Base-by-base conservation (phyloP, 768 basidiomycete species). In the Tylopilus rubrobrunneus region DNA sequence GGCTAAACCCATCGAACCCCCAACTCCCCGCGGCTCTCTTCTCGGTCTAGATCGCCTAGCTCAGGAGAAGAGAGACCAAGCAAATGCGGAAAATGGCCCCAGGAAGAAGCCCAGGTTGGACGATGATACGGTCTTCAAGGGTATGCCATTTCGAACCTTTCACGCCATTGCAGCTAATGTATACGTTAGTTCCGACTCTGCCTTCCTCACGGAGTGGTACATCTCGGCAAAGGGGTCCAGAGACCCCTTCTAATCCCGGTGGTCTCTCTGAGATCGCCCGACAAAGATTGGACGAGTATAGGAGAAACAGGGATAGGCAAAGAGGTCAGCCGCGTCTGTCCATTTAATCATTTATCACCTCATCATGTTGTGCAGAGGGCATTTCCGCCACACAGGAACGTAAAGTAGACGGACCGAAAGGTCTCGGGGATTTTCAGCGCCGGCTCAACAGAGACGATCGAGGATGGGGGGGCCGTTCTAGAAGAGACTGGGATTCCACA, bases 211-310 rank as follows among this genome's bases (percentile, higher is more conserved):
- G 82, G 44, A 71, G 67, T 40, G 69, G 74, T n/a, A 83, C 86
- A 62, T 66, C 78, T 3, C 81, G 96, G 6, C 84, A 89, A 56
- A 76, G 89, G 55, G 89, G 85, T 0, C 87, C 88, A 60, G 96
- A 97, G 60, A 98, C 96, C 0, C 96, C 96, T 0, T 96, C 95
- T n/a, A 90, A 95, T 66, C 86, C 91, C 3, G 89, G 91, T 36
- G 96, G 96, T 15, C 73, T 99, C 19, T 89, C 92, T 1, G 88
- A 91, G 27, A 73, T 75, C 1, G 92, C 86, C 12, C 76, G 86
- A 21, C 76, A 78, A 58, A 73, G 81, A 53, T 71, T 98, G 29
- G 92, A 94, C 52, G 94, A 95, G 58, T 73, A 92, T 62, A 78
- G 89, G 53, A 78, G 77, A 56, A 82, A 78, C 53, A 75, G 81